Conservation (phyloP, 139 green algal species). For the Tetradesmus lagerheimii region DNA sequence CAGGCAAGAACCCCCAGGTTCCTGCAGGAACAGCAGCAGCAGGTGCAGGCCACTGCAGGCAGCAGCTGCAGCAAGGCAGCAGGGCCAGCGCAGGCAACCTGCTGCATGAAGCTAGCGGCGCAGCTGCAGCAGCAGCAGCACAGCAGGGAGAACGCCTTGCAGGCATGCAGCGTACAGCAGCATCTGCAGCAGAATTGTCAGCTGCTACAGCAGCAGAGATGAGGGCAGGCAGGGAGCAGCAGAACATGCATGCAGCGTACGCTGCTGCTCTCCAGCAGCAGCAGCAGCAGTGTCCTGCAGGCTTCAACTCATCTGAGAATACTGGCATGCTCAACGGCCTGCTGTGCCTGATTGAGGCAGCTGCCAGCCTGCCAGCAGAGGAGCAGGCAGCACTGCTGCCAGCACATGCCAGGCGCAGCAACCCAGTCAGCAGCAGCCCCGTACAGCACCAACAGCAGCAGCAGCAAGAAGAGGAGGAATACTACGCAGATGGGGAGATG, state of each 20-base stretch:
- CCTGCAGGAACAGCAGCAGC: neutral
- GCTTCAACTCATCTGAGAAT: neutral
- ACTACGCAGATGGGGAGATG: neutral
- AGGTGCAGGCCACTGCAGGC: neutral
- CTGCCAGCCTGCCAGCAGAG: neutral
- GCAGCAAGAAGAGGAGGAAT: neutral
- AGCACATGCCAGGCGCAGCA: neutral
- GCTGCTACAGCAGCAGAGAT: neutral
- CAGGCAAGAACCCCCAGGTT: neutral
- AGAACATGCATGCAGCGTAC: neutral
- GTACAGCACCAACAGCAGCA: neutral
- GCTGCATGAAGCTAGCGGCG: neutral
- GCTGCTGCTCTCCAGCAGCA: neutral
- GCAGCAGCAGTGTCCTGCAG: neutral
- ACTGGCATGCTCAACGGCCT: neutral
- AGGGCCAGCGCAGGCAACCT: neutral
- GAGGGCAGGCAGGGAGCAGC: neutral
- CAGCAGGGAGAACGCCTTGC: neutral
- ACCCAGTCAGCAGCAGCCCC: neutral
- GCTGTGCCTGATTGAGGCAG: neutral
- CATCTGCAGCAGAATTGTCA: neutral
- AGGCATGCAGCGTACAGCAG: neutral
- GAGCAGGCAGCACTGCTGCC: neutral
- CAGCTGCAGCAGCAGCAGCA: neutral
- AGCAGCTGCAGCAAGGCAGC: neutral